A percentile compares a stretch with the other conserved stretches of the same genome.
Conservation (phyloP, 2,329 filamentous ascomycete genomes). For the Tolypocladium pustulatum region DNA sequence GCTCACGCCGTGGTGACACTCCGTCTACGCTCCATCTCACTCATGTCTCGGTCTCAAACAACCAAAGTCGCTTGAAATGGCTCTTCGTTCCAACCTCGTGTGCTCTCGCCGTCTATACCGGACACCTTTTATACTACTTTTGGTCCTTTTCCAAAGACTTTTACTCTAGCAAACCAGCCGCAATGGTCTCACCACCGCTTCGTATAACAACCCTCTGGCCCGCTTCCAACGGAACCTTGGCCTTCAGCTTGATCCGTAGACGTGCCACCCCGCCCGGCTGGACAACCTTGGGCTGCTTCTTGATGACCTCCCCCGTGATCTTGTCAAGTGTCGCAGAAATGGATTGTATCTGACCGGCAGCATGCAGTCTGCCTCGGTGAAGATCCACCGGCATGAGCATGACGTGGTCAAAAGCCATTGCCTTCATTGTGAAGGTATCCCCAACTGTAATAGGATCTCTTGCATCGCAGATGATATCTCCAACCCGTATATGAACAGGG, state of each 20-base stretch:
- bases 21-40: not conserved
- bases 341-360: conserved; percentile 61
- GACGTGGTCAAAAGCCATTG: conserved; percentile 80
- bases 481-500: conserved; percentile 66
- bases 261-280: conserved; percentile 70
- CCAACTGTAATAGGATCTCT: conserved; percentile 58
- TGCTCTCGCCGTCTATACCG: not conserved
- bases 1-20: not conserved
- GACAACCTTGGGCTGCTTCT: conserved; percentile 78
- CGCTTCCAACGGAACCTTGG: conserved; percentile 67
- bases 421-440: conserved; percentile 68
- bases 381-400: conserved; percentile 85
- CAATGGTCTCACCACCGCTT: conserved; percentile 72
- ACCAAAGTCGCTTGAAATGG: not conserved
- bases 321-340: conserved; percentile 72
- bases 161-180: conserved; percentile 74
- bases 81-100: not conserved
- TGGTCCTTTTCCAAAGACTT: no score
- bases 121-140: not conserved
- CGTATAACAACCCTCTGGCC: conserved; percentile 74
- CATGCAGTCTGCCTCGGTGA: conserved; percentile 74
- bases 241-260: conserved; percentile 63
- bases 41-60: not conserved
- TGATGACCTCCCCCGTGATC: conserved; percentile 59
- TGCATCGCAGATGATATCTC: conserved; percentile 75